Conservation (phyloP, 306 rosid genomes). For the Vigna reflexopilosa region DNA sequence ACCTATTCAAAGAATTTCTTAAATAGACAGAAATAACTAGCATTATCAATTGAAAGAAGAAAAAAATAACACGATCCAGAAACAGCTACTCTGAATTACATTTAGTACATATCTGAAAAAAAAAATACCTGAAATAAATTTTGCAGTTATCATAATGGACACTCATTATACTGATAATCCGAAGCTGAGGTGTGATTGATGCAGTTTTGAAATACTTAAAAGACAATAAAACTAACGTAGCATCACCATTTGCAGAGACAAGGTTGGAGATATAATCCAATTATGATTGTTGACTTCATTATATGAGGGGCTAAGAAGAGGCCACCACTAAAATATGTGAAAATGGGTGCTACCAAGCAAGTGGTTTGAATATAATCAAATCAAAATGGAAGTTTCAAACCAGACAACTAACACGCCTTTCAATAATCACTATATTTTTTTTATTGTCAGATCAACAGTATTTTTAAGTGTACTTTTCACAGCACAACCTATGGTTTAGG, state of each 20-base stretch:
- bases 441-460: slow-evolving; percentile 34
- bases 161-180: background rate
- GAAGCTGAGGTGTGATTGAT: slow-evolving; percentile 11
- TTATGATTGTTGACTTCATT: slow-evolving; percentile 17
- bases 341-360: slow-evolving; percentile 18
- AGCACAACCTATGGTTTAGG: slow-evolving; percentile 39
- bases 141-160: slow-evolving; percentile 4
- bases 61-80: background rate
- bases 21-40: background rate
- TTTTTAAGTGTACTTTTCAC: slow-evolving; percentile 37
- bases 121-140: slow-evolving; percentile 14
- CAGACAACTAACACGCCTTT: slow-evolving; percentile 21
- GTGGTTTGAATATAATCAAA: slow-evolving; percentile 6
- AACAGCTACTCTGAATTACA: background rate
- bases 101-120: background rate
- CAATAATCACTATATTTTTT: slow-evolving; percentile 31
- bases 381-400: slow-evolving; percentile 9
- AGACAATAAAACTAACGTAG: slow-evolving; percentile 33
- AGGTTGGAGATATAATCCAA: slow-evolving; percentile 22
- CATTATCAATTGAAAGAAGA: background rate
- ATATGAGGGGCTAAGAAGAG: background rate
- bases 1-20: background rate
- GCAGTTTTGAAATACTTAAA: background rate
- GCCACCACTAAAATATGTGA: slow-evolving; percentile 31
- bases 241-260: slow-evolving; percentile 32